Evolutionary conservation across 371 early-diverging fungal genomes (phyloP).

Genomic region (Apophysomyces trapeziformis): DNA sequence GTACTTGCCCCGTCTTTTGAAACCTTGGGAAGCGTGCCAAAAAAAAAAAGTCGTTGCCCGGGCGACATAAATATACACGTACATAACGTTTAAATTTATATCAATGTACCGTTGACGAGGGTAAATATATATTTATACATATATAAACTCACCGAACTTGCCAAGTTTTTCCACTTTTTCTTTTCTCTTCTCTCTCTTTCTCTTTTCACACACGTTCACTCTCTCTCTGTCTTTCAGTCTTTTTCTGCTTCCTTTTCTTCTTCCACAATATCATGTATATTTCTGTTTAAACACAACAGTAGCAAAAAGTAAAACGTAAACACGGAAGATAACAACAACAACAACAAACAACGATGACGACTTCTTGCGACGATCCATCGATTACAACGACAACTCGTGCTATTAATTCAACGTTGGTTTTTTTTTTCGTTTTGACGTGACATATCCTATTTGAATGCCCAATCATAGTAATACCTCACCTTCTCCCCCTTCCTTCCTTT

Average conservation of each 20-base stretch:
- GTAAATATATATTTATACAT: neutral
- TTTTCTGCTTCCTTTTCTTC: neutral
- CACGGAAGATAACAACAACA: neutral
- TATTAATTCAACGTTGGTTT: constrained; percentile 2
- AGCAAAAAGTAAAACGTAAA: too few relatives aligned
- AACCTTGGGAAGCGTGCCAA: neutral
- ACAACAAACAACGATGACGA: neutral
- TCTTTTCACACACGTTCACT: neutral
- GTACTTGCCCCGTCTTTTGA: neutral
- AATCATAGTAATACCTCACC: neutral
- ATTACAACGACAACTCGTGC: neutral
- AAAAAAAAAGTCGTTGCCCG: neutral
- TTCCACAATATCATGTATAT: constrained; percentile 2
- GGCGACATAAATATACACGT: neutral
- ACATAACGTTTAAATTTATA: too few relatives aligned
- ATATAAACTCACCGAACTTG: neutral
- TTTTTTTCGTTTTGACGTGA: neutral
- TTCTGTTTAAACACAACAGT: neutral
- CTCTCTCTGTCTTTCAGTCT: constrained; percentile 10
- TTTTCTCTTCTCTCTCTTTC: constrained; percentile 7
- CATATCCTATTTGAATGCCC: neutral
- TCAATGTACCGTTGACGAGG: too few relatives aligned
- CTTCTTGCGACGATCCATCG: neutral
- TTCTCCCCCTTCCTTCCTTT: neutral
- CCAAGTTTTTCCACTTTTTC: neutral